phyloP scores from a whole-genome alignment of 2,329 filamentous ascomycete genomes.

The Diaporthe sp. region DNA sequence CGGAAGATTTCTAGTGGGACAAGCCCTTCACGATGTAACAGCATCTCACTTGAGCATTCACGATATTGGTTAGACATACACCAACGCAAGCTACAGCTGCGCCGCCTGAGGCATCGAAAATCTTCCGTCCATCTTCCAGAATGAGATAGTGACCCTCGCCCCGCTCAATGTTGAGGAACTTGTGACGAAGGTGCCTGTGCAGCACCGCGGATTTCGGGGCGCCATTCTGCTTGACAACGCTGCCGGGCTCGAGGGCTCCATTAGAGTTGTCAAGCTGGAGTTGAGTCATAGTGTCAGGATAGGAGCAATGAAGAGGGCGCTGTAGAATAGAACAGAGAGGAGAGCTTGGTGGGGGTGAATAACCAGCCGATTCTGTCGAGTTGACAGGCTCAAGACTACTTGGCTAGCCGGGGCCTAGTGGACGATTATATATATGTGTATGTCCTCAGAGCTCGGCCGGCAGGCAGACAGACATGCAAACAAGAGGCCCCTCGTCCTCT shows the following conservation, averaged over 20 bases:
- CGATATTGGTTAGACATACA: constrained; percentile 30
- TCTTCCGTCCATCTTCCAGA: constrained; percentile 51
- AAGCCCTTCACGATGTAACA: constrained; percentile 39
- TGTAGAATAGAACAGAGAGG: neutral
- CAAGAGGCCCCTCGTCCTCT: neutral
- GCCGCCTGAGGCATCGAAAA: constrained; percentile 58
- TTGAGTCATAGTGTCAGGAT: neutral
- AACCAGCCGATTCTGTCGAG: neutral
- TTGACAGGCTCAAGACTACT: neutral
- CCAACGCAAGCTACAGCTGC: constrained; percentile 59
- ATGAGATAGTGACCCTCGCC: constrained; percentile 51
- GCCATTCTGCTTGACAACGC: neutral
- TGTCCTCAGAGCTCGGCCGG: neutral
- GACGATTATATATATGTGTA: neutral
- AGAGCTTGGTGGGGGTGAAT: neutral
- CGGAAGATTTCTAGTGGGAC: neutral
- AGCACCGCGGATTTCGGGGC: constrained; percentile 48
- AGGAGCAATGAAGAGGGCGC: neutral
- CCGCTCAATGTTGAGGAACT: constrained; percentile 45
- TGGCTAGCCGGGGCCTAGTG: neutral
- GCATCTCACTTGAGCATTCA: constrained; percentile 42
- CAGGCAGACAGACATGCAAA: neutral
- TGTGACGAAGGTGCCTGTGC: constrained; percentile 48
- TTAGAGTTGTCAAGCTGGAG: constrained; percentile 6
- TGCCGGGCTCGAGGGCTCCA: neutral